phyloP scores from a whole-genome alignment of 1,284 basidiomycete species.

The Naganishia liquefaciens region DNA sequence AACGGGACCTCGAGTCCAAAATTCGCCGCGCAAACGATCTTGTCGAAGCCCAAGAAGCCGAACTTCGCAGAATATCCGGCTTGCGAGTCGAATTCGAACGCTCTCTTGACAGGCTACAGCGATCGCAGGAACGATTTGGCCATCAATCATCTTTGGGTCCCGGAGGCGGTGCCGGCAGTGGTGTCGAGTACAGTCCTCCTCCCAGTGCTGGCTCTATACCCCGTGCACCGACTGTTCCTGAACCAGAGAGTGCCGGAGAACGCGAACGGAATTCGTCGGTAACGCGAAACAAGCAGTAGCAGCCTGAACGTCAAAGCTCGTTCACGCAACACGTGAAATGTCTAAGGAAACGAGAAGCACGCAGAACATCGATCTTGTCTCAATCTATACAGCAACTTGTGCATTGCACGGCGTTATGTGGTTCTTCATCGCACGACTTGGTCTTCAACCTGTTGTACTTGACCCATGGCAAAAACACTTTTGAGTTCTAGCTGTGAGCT shows the following conservation, averaged over 20 bases:
- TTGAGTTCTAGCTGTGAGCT: too few relatives aligned
- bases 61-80: conserved; percentile 25
- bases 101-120: conserved; percentile 20
- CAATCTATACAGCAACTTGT: too few relatives aligned
- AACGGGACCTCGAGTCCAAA: conserved; percentile 27
- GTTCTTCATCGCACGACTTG: too few relatives aligned
- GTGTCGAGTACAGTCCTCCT: conserved; percentile 3
- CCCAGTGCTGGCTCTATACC: conserved; percentile 4
- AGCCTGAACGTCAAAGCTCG: conserved; percentile 1
- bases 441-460: too few relatives aligned
- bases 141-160: neutral
- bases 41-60: conserved; percentile 30
- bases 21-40: conserved; percentile 34
- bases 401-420: too few relatives aligned
- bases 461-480: too few relatives aligned
- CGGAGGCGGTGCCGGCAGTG: too few relatives aligned
- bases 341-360: neutral
- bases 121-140: conserved; percentile 7
- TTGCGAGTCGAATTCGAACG: conserved; percentile 29
- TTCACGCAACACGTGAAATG: neutral
- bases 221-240: neutral
- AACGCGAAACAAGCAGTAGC: neutral
- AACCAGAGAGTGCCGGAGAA: neutral
- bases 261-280: neutral
- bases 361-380: too few relatives aligned